These are phyloP conservation scores for Ceratobasidium sp. DNA, from an alignment of 1,284 basidiomycete species.

Conservation along the genomic window DNA sequence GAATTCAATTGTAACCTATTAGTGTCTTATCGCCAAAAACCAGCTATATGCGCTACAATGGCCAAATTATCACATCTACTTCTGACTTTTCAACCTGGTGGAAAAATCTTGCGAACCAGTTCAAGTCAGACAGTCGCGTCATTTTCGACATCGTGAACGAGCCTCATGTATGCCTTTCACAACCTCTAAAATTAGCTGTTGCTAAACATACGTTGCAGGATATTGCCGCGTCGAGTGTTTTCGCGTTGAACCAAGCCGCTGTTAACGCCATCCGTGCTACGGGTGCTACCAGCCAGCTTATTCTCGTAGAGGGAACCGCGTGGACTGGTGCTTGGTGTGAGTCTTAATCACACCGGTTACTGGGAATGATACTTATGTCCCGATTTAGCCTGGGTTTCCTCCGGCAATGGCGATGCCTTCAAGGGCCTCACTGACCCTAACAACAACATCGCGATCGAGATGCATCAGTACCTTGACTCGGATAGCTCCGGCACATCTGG, in stretches of 20 bases:
- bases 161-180: conserved; percentile 58
- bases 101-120: conserved; percentile 65
- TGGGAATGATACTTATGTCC: no score
- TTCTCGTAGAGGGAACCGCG: conserved; percentile 57
- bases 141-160: conserved; percentile 70
- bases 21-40: conserved; percentile 12
- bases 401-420: conserved; percentile 67
- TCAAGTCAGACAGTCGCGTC: conserved; percentile 48
- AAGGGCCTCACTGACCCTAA: conserved; percentile 65
- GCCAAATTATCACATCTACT: conserved; percentile 61
- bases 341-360: conserved; percentile 24
- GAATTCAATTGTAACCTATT: background rate
- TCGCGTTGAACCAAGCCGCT: conserved; percentile 64
- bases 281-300: conserved; percentile 67
- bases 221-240: conserved; percentile 34
- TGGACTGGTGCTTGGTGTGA: conserved; percentile 56
- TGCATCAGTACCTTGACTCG: conserved; percentile 76
- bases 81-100: conserved; percentile 67
- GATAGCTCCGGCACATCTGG: conserved; percentile 68
- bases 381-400: conserved; percentile 61
- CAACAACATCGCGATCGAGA: conserved; percentile 72
- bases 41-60: conserved; percentile 70
- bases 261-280: conserved; percentile 71
- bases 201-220: conserved; percentile 16
- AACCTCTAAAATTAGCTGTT: conserved; percentile 56